Evolutionary conservation across 1,284 basidiomycete species (phyloP).

Genomic region (Cutaneotrichosporon spelunceum): DNA sequence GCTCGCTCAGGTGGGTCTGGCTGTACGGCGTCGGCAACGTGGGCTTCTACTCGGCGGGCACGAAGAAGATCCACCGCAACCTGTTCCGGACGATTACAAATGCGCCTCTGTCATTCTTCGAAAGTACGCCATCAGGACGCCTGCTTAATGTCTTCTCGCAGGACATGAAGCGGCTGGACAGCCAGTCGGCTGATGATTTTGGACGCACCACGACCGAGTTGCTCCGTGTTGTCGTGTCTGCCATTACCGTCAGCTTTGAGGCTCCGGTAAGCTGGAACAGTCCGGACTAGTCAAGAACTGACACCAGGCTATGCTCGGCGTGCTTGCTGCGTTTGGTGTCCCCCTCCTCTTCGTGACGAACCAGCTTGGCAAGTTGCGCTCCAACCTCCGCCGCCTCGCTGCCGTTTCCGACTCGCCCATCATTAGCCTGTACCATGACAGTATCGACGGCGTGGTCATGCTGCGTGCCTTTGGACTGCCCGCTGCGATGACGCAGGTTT

Average conservation of each 20-base stretch:
- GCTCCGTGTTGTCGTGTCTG: constrained; percentile 20
- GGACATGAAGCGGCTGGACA: constrained; percentile 61
- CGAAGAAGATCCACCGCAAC: constrained; percentile 62
- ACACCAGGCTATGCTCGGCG: constrained; percentile 29
- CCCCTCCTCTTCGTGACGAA: constrained; percentile 36
- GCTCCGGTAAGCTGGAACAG: constrained; percentile 31
- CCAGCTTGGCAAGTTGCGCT: constrained; percentile 41
- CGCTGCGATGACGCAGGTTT: constrained; percentile 40
- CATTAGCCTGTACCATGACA: constrained; percentile 52
- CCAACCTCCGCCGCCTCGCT: constrained; percentile 43
- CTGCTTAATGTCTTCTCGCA: constrained; percentile 54
- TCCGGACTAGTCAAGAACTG: background rate
- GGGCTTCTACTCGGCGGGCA: constrained; percentile 61
- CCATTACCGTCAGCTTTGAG: constrained; percentile 28
- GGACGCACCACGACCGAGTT: constrained; percentile 61
- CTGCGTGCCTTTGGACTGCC: constrained; percentile 50
- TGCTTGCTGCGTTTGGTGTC: constrained; percentile 30
- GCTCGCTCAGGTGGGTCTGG: constrained; percentile 46
- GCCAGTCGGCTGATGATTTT: constrained; percentile 56
- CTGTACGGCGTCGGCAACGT: constrained; percentile 44
- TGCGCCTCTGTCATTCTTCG: constrained; percentile 74
- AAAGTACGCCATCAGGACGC: constrained; percentile 72
- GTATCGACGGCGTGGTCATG: constrained; percentile 53
- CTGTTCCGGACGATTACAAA: constrained; percentile 60
- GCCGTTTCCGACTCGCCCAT: constrained; percentile 50